Evolutionary conservation across 148 eudicot genomes (phyloP).

Genomic region (Nyssa sinensis): DNA sequence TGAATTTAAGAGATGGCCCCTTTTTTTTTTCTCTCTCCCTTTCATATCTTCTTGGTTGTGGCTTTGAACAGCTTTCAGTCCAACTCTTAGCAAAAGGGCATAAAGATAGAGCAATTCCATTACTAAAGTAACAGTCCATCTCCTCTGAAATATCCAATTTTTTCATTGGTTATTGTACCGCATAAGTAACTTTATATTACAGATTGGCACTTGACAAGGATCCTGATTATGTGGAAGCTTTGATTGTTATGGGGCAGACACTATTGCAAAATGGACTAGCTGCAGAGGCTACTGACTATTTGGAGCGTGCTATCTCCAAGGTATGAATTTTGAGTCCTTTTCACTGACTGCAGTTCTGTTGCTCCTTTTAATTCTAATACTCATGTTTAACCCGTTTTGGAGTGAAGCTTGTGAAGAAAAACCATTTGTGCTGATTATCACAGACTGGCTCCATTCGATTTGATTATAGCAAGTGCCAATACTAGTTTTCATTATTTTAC

Average conservation of each 20-base stretch:
- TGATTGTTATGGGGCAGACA: constrained; percentile 65
- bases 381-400: neutral
- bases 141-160: constrained; percentile 6
- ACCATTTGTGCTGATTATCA: neutral
- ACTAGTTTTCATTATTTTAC: neutral
- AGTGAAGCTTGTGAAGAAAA: neutral
- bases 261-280: constrained; percentile 40
- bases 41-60: constrained; percentile 5
- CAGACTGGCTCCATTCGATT: neutral
- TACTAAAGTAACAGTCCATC: constrained; percentile 50
- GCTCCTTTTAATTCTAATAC: too few species aligned
- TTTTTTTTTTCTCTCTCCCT: neutral
- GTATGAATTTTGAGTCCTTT: constrained; percentile 27
- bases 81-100: constrained; percentile 47
- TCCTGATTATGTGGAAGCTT: constrained; percentile 69
- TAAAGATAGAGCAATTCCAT: constrained; percentile 46
- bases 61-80: constrained; percentile 52
- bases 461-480: neutral
- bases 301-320: constrained; percentile 69
- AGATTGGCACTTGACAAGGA: constrained; percentile 83
- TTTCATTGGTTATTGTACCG: constrained; percentile 9
- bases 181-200: constrained; percentile 28
- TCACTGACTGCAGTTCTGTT: neutral
- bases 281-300: constrained; percentile 58
- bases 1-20: neutral